phyloP scores from a whole-genome alignment of 108 stramenopile genomes.

The Skeletonema marinoi region DNA sequence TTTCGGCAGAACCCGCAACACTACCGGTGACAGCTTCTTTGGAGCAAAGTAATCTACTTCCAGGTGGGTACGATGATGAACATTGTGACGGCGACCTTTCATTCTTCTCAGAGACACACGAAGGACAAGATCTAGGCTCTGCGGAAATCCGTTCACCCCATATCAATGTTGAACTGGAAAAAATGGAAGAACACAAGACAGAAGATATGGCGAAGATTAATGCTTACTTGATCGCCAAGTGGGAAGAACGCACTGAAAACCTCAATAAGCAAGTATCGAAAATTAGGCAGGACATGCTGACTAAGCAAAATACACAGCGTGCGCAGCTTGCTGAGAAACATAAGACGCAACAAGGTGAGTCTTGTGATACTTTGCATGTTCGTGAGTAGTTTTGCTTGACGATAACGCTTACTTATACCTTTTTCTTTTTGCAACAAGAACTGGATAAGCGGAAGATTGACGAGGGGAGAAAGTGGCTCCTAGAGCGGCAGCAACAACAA shows the following conservation, averaged over 20 bases:
- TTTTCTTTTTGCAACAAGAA: conserved; percentile 12
- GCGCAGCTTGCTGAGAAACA: conserved; percentile 48
- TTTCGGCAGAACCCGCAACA: not conserved
- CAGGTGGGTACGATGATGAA: not conserved
- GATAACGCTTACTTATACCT: too few species aligned
- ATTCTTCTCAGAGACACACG: conserved; percentile 68
- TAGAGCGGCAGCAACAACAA: conserved; percentile 38
- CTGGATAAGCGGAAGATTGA: conserved; percentile 59
- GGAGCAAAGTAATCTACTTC: not conserved
- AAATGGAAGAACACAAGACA: conserved; percentile 43
- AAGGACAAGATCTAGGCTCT: conserved; percentile 61
- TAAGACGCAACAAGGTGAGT: conserved; percentile 27
- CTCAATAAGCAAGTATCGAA: conserved; percentile 44
- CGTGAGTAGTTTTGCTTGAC: too few species aligned
- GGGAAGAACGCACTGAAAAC: conserved; percentile 20
- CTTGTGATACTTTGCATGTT: too few species aligned
- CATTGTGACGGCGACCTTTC: conserved; percentile 11
- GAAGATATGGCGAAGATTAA: conserved; percentile 35
- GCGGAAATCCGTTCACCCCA: conserved; percentile 2
- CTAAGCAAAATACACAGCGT: conserved; percentile 32
- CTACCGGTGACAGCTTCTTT: not conserved
- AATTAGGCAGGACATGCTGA: conserved; percentile 40
- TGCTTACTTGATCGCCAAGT: conserved; percentile 21
- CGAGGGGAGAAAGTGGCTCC: conserved; percentile 52
- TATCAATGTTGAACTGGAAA: conserved; percentile 20